Base-by-base conservation (phyloP, 2,329 filamentous ascomycete genomes). In the Claviceps fusiformis region DNA sequence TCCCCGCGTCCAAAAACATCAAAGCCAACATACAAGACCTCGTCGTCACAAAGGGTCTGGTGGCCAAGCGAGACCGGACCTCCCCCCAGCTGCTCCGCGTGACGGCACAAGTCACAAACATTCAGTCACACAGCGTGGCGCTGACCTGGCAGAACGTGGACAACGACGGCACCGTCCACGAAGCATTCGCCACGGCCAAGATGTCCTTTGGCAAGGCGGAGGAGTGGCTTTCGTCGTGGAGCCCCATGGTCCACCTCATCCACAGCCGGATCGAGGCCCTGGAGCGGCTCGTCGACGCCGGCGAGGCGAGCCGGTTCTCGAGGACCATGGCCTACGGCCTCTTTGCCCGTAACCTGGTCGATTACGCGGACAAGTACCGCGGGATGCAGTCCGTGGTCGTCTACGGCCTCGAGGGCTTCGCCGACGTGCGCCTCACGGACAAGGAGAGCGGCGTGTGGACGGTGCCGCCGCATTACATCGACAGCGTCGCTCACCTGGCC, bases 11-110 rank as follows among this genome's bases (percentile, higher is more conserved):
- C 9, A 72, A 77, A 53, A 73, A 77, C 37, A 73, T 83, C 24
- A 81, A 80, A 27, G 72, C 82, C 60, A 86, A 88, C 59, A 80
- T 89, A 24, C 75, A 75, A 59, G 73, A 82, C 51, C 82, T 89
- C 73, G 80, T 85, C 64, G 83, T 87, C 1, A 76, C 76, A 52
- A 87, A 88, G 74, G 59, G 55, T 1, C 56, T 60, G 3, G 56
- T 60, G 5, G 59, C 55, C 0, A 58, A 71, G 1, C 61, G 60
- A 5, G 61, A 67, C 52, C 63, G 61, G 8, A 59, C 58, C 9
- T 57, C 45, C 6, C 65, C 65, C 4, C 70, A 68, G 54, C 57
- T 65, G 10, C 67, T 68, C 56, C 66, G 64, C 19, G 64, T 71
- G 33, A 61, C 61, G 2, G 59, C 61, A 11, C 48, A 58, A 1